Evolutionary conservation across 306 rosid genomes (phyloP).

Genomic region (Notholithocarpus densiflorus): DNA sequence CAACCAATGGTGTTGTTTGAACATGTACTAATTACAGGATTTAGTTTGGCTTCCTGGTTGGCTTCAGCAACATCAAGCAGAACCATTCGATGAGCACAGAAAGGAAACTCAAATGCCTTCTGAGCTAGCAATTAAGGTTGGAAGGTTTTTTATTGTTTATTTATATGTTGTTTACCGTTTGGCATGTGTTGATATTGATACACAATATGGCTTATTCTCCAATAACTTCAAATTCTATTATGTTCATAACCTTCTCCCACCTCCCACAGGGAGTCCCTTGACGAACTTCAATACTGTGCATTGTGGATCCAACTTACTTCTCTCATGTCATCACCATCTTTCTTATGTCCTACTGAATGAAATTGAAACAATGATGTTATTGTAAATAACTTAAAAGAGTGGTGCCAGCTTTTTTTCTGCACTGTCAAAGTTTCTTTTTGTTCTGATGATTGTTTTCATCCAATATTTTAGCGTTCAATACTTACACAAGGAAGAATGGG

Average conservation of each 20-base stretch:
- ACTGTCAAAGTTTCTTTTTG: background rate
- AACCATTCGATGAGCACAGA: conserved; percentile 33
- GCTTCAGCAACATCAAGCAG: conserved; percentile 66
- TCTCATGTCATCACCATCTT: background rate
- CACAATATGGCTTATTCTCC: too few relatives aligned
- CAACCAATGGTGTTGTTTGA: background rate
- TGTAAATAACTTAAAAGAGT: background rate
- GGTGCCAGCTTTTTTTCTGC: background rate
- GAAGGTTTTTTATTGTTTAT: conserved; percentile 14
- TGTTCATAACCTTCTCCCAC: too few relatives aligned
- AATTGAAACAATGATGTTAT: background rate
- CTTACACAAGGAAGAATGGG: background rate
- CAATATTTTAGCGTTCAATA: background rate
- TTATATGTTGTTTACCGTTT: background rate
- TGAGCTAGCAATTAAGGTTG: conserved; percentile 45
- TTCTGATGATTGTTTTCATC: background rate
- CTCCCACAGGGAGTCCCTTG: background rate
- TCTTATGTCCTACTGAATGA: background rate
- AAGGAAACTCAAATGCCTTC: conserved; percentile 33
- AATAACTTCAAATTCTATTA: too few relatives aligned
- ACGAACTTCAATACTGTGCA: background rate
- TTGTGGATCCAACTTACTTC: background rate
- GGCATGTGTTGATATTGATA: too few relatives aligned
- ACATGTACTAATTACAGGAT: conserved; percentile 44
- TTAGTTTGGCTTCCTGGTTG: conserved; percentile 83